These are phyloP conservation scores for Backusella circina DNA, from an alignment of 192 early-diverging fungal species.

Conservation along the genomic window DNA sequence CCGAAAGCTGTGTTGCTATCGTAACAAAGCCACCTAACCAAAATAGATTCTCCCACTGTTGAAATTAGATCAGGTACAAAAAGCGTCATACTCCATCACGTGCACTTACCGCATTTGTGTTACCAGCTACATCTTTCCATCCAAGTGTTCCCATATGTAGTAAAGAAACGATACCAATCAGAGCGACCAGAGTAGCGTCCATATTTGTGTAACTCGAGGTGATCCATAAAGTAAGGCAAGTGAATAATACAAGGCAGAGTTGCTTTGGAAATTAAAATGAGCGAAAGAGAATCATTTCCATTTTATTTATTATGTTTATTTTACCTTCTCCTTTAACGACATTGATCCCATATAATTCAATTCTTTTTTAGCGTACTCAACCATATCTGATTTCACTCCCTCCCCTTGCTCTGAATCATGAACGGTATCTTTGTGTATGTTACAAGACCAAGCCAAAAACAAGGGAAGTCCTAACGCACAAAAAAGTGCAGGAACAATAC, in stretches of 20 bases:
- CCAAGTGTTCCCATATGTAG: slow-evolving; percentile 53
- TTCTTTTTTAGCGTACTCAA: slow-evolving; percentile 13
- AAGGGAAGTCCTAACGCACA: slow-evolving; percentile 15
- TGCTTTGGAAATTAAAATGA: slow-evolving; percentile 13
- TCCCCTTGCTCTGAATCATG: not conserved
- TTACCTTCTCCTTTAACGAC: slow-evolving; percentile 19
- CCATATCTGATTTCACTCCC: slow-evolving; percentile 9
- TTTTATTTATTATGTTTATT: not conserved
- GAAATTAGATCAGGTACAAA: not conserved
- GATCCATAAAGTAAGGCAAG: slow-evolving; percentile 61
- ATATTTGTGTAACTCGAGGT: slow-evolving; percentile 54
- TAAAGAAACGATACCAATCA: slow-evolving; percentile 54
- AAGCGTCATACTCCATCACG: not conserved
- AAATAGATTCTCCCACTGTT: slow-evolving; percentile 77
- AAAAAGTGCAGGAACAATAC: slow-evolving; percentile 48
- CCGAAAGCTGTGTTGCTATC: slow-evolving; percentile 68
- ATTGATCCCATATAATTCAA: slow-evolving; percentile 15
- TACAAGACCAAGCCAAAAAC: slow-evolving; percentile 18
- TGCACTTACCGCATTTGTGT: slow-evolving; percentile 52
- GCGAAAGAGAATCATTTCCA: not conserved
- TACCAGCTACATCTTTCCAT: slow-evolving; percentile 66
- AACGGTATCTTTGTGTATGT: not conserved
- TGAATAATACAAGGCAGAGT: slow-evolving; percentile 48
- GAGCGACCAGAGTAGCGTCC: slow-evolving; percentile 66
- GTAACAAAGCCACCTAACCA: slow-evolving; percentile 80